phyloP scores from a whole-genome alignment of 108 stramenopile genomes.

The Cyclotella cryptica region DNA sequence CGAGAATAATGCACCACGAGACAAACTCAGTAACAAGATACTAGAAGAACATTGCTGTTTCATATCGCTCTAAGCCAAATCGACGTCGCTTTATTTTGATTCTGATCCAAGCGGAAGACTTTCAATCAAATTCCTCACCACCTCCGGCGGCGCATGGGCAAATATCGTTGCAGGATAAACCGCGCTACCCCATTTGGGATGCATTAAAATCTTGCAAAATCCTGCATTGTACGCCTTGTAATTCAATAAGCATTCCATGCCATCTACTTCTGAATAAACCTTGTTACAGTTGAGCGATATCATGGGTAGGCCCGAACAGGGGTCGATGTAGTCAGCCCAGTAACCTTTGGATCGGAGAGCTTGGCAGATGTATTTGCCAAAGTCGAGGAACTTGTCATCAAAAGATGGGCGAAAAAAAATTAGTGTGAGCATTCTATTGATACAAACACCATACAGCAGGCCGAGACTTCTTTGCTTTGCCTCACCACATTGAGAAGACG shows the following conservation, averaged over 20 bases:
- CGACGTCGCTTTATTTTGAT: background rate
- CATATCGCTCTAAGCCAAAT: background rate
- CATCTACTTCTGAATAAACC: conserved; percentile 95
- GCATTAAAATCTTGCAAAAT: conserved; percentile 95
- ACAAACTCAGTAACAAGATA: background rate
- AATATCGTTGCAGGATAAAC: conserved; percentile 98
- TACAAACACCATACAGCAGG: background rate
- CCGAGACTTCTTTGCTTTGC: background rate
- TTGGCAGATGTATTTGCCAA: conserved; percentile 73
- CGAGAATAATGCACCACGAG: background rate
- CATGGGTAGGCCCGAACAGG: conserved; percentile 97
- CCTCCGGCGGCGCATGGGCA: conserved; percentile 70
- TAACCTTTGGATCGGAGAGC: conserved; percentile 65
- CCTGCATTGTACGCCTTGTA: conserved; percentile 94
- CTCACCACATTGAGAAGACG: conserved; percentile 81
- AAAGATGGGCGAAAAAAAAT: conserved; percentile 2
- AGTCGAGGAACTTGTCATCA: conserved; percentile 63
- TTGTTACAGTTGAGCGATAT: conserved; percentile 69
- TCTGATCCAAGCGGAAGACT: conserved; percentile 30
- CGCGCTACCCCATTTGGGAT: conserved; percentile 94
- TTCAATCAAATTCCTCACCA: conserved; percentile 59
- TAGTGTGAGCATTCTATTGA: background rate
- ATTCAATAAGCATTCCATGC: conserved; percentile 90
- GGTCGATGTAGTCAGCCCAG: conserved; percentile 98
- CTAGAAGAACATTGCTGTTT: background rate